Base-by-base conservation (phyloP, 176 grass and related monocot genomes). In the Carex kokanica region DNA sequence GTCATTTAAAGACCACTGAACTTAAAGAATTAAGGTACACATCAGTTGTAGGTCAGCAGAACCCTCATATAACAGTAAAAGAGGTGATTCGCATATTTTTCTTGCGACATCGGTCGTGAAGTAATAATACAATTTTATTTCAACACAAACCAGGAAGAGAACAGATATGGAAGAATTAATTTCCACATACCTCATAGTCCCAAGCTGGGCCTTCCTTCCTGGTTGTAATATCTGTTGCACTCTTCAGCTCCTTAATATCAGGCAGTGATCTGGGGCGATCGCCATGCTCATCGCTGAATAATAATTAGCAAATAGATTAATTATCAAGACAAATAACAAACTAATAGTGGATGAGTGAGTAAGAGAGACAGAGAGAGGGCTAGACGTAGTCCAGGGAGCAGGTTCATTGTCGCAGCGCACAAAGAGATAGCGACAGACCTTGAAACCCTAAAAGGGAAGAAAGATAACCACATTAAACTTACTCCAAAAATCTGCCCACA, bases 381-480 rank as follows among this genome's bases (percentile, higher is more conserved):
- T 81, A 79, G 54, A 95, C 95, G 92, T 98, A 82, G 95, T 95
- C 95, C 95, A 98, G 12, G 92, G 91, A 60, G 95, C 95, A 12
- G 95, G 95, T 63, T 98, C 95, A 81, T 95, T 95, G 82, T 98
- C 95, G 54, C 92, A 94, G 10, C 95, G 88, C 23, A 95, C 95
- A 83, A 98, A 98, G 62, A 98, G 95, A 81, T 98, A 98, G 23
- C 92, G 79, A 78, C 95, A 98, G 17, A 98, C 95, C 79, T 93
- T 95, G 86, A 84, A 91, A 74, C 95, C 95, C 95, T 98, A 31
- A 84, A 60, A 84, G 49, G 43, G 85, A 15, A 54, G 45, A 6
- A 65, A 9, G 78, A 88, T 27, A 69, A 54, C 57, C 68, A 21
- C 40, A 51, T 73, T 49, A 11, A 73, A 73, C 69, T 73, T 49